Evolutionary conservation across 2,329 filamentous ascomycete genomes (phyloP).

Genomic region (Hymenoscyphus fraxineus): DNA sequence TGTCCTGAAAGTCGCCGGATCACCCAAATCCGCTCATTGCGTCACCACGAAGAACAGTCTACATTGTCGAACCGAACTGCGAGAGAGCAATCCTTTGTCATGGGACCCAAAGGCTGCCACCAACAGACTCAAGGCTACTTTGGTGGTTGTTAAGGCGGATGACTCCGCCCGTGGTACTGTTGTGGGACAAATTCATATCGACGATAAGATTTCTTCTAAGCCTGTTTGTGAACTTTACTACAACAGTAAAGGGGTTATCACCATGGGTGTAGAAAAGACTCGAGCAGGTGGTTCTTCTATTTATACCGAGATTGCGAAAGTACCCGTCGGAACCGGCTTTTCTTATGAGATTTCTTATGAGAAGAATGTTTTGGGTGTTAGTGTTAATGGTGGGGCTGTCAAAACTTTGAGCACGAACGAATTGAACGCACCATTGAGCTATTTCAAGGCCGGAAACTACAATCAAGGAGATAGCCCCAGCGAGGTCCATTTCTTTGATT

Average conservation of each 20-base stretch:
- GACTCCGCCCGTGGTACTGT: conserved; percentile 38
- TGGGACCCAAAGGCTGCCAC: conserved; percentile 35
- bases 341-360: conserved; percentile 40
- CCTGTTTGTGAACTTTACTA: conserved; percentile 41
- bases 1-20: conserved; percentile 40
- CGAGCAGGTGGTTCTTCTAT: conserved; percentile 33
- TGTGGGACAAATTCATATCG: conserved; percentile 40
- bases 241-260: conserved; percentile 35
- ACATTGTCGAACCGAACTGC: conserved; percentile 43
- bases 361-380: conserved; percentile 33
- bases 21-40: conserved; percentile 33
- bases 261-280: conserved; percentile 40
- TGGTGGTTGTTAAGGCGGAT: conserved; percentile 34
- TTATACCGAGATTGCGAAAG: conserved; percentile 34
- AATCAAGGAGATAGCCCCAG: conserved; percentile 31
- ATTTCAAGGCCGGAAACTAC: conserved; percentile 41
- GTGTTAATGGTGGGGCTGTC: conserved; percentile 31
- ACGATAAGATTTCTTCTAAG: conserved; percentile 37
- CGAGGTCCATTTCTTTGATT: conserved; percentile 19
- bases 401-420: conserved; percentile 31
- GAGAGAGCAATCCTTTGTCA: conserved; percentile 35
- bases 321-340: conserved; percentile 36
- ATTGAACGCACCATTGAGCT: conserved; percentile 34
- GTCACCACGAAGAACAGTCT: conserved; percentile 40
- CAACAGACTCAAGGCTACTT: conserved; percentile 36